Base-by-base conservation (phyloP, 768 basidiomycete species). In the Lentinula lateritia region DNA sequence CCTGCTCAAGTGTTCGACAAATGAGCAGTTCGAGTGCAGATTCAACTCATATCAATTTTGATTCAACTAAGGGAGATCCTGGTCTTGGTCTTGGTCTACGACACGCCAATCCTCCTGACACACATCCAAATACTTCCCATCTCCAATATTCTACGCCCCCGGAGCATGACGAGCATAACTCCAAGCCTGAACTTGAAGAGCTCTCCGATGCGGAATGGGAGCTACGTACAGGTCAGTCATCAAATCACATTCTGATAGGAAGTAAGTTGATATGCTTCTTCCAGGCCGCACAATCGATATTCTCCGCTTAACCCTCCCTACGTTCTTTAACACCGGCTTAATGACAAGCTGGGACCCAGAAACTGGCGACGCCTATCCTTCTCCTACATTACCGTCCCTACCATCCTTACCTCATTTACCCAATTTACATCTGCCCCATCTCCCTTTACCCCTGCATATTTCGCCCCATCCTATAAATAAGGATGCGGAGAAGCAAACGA, bases 151-250 rank as follows among this genome's bases (percentile, higher is more conserved):
- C 58, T 2, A 6, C 8, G 13, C 58, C 9, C 38, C 43, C 28
- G 2, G 13, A 56, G 5, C 36, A 35, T 28, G 39, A 28, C 32
- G 23, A 28, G 16, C 20, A 39, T 28, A 41, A 23, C 3, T 28
- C 55, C 10, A 39, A 28, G 23, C 18, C 38, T 5, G 55, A 32
- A 8, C 0, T 4, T 20, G 55, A 43, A 16, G 23, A n/a, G 18
- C 4, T 59, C 3, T 59, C 58, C 28, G 58, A 59, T 34, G 34
- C 32, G 16, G 58, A 59, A 18, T 59, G 58, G 58, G 58, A 59
- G 34, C 38, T 59, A 59, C 15, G 58, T 12, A 59, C 58, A 59
- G 58, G 58, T 50, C 28, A 28, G 28, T 28, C 28, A 28, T 28
- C 28, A 28, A 28, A 28, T 28, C 3, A 28, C 28, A 28, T 28